Evolutionary conservation across 1,139 yeast species (phyloP).

Genomic region (Ashbya aceris): DNA sequence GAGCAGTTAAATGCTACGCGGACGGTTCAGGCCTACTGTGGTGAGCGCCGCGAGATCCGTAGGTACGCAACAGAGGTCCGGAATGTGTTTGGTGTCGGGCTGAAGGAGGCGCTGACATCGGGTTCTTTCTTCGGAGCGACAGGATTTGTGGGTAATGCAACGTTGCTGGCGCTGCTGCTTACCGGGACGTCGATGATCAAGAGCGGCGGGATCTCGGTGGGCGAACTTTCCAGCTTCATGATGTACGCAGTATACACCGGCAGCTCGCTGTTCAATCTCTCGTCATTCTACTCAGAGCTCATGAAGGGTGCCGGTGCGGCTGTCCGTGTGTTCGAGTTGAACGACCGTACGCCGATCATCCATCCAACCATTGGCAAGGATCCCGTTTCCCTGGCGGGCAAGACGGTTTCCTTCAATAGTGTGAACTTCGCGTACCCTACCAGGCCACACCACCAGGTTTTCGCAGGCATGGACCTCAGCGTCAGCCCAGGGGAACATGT

Average conservation of each 20-base stretch:
- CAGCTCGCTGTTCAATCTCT: slow-evolving; percentile 80
- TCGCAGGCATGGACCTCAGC: slow-evolving; percentile 51
- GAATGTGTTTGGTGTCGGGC: slow-evolving; percentile 63
- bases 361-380: slow-evolving; percentile 44
- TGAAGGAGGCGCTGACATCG: slow-evolving; percentile 70
- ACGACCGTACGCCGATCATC: slow-evolving; percentile 69
- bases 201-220: slow-evolving; percentile 65
- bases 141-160: slow-evolving; percentile 74
- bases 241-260: slow-evolving; percentile 96
- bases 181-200: slow-evolving; percentile 76
- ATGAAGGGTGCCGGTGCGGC: slow-evolving; percentile 99
- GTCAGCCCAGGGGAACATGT: slow-evolving; percentile 68
- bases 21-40: slow-evolving; percentile 85
- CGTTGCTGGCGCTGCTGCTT: slow-evolving; percentile 64
- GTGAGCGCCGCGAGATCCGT: slow-evolving; percentile 57
- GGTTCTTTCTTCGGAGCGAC: slow-evolving; percentile 74
- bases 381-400: slow-evolving; percentile 36
- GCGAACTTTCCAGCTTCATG: slow-evolving; percentile 87
- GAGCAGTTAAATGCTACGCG: slow-evolving; percentile 79
- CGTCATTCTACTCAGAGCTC: slow-evolving; percentile 83
- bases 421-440: slow-evolving; percentile 81
- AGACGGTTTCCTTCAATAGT: slow-evolving; percentile 49
- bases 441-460: slow-evolving; percentile 64
- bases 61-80: slow-evolving; percentile 65
- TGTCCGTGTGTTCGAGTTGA: slow-evolving; percentile 78